These are phyloP conservation scores for Knufia petricola DNA, from an alignment of 2,329 filamentous ascomycete genomes.

Conservation along the genomic window DNA sequence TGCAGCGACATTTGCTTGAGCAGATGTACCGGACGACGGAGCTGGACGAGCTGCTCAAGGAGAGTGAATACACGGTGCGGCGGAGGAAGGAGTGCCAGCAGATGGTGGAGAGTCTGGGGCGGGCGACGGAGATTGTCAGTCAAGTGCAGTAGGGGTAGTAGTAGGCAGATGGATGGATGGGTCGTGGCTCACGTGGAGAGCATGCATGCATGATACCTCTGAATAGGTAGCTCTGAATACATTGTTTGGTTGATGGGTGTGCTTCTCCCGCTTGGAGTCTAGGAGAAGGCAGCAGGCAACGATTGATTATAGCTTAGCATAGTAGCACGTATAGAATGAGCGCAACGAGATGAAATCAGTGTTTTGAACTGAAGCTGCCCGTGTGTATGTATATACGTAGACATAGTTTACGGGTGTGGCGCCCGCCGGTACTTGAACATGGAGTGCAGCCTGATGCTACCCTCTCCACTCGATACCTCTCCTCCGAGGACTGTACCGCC, in stretches of 20 bases:
- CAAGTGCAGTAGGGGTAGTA: slow-evolving; percentile 45
- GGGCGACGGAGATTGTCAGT: slow-evolving; percentile 93
- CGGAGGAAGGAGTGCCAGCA: slow-evolving; percentile 96
- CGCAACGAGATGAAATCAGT: not conserved
- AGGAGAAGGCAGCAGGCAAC: not conserved
- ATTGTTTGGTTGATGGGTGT: not conserved
- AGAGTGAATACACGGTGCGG: slow-evolving; percentile 92
- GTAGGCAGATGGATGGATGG: too few relatives aligned
- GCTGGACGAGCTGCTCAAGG: slow-evolving; percentile 89
- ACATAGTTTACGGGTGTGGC: too few relatives aligned
- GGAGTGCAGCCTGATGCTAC: too few relatives aligned
- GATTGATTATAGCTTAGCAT: not conserved
- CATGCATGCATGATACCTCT: slow-evolving; percentile 1
- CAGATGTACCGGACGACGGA: slow-evolving; percentile 92
- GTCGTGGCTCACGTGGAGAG: too few relatives aligned
- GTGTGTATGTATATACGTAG: too few relatives aligned
- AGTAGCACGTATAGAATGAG: not conserved
- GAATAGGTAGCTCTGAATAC: not conserved
- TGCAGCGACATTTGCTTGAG: slow-evolving; percentile 93
- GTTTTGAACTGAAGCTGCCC: too few relatives aligned
- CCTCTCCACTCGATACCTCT: too few relatives aligned
- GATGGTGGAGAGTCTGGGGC: slow-evolving; percentile 89
- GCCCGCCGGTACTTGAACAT: too few relatives aligned
- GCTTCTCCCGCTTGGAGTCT: not conserved
- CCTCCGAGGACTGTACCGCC: too few relatives aligned